Conservation (phyloP, 192 early-diverging fungal genomes). For the Podila epigama region DNA sequence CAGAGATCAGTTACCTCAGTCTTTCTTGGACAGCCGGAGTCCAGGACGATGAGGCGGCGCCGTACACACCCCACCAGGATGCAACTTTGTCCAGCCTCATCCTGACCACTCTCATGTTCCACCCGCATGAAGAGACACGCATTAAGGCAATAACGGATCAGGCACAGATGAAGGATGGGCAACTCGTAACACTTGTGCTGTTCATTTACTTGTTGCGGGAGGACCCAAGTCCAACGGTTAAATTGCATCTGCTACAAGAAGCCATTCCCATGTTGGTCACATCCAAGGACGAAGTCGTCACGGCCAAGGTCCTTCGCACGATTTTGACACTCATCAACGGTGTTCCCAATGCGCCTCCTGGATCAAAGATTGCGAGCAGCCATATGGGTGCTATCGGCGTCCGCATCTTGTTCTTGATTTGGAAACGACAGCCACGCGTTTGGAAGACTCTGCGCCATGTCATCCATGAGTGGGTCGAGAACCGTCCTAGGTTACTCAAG, state of each 20-base stretch:
- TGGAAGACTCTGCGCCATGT: constrained; percentile 62
- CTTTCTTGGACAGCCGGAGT: not conserved
- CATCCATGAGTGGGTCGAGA: constrained; percentile 58
- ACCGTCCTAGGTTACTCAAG: constrained; percentile 30
- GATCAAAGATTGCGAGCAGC: constrained; percentile 30
- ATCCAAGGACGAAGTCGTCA: constrained; percentile 55
- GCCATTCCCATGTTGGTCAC: constrained; percentile 54
- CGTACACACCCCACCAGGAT: constrained; percentile 17
- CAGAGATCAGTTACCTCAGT: constrained; percentile 19
- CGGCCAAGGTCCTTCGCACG: constrained; percentile 55
- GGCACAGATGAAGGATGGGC: constrained; percentile 28
- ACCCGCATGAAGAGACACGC: constrained; percentile 28
- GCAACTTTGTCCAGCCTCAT: constrained; percentile 29
- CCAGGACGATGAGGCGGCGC: not conserved
- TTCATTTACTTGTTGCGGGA: constrained; percentile 57
- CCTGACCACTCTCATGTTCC: constrained; percentile 46
- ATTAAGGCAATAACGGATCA: constrained; percentile 27
- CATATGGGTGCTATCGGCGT: constrained; percentile 56
- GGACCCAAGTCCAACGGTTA: constrained; percentile 23
- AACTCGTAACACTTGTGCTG: constrained; percentile 52
- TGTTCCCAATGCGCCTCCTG: constrained; percentile 27
- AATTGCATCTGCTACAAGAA: constrained; percentile 53
- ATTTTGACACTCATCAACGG: constrained; percentile 52
- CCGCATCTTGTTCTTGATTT: constrained; percentile 52
- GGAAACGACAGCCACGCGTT: constrained; percentile 56